Evolutionary conservation across 139 green algal species (phyloP).

Genomic region (Chlorella sp.): DNA sequence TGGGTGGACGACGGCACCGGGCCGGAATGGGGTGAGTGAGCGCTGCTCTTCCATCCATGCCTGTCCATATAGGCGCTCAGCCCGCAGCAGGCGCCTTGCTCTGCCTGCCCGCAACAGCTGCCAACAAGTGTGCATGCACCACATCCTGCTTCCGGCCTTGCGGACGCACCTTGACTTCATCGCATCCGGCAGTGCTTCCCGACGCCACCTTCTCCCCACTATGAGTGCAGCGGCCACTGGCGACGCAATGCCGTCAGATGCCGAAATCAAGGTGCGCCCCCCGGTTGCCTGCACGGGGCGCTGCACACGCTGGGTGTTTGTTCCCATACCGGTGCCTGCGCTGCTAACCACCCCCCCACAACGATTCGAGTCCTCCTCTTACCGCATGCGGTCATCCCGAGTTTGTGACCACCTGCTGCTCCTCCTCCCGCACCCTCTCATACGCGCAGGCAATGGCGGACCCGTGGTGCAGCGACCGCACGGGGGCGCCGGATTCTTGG

Average conservation of each 20-base stretch:
- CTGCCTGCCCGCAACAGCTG: too few species aligned
- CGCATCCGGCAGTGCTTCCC: neutral
- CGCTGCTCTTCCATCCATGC: too few species aligned
- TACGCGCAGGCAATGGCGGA: neutral
- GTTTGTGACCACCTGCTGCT: neutral
- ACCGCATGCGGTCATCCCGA: neutral
- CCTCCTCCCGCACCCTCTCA: neutral
- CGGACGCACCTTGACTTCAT: neutral
- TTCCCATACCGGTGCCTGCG: neutral
- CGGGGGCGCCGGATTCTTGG: neutral
- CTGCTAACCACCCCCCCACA: neutral
- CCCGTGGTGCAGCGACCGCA: neutral
- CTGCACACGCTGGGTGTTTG: too few species aligned
- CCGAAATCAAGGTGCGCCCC: neutral
- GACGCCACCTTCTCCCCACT: neutral
- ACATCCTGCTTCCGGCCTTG: neutral
- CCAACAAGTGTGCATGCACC: too few species aligned
- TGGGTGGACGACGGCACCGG: too few species aligned
- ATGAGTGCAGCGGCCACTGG: neutral
- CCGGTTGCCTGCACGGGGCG: neutral
- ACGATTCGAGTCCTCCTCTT: neutral
- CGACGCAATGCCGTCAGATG: neutral
- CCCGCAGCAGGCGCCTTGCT: too few species aligned
- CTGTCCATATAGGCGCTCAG: too few species aligned
- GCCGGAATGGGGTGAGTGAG: too few species aligned